Evolutionary conservation across 179 eudicot genomes (phyloP).

Genomic region (Silene vulgaris): DNA sequence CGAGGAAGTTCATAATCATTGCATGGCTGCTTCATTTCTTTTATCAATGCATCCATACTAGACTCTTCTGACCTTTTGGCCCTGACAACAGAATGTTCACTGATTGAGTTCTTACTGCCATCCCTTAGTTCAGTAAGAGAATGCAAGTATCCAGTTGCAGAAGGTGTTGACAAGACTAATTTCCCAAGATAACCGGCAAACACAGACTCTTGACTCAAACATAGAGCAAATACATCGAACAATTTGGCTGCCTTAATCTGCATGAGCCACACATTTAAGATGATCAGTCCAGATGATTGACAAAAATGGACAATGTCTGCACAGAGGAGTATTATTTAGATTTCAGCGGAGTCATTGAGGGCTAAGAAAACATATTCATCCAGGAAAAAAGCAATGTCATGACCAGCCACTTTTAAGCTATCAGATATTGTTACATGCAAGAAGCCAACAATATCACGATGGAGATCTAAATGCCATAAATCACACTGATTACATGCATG

Average conservation of each 20-base stretch:
- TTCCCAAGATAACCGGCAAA: slow-evolving; percentile 80
- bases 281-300: slow-evolving; percentile 9
- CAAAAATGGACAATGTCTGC: not conserved
- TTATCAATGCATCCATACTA: slow-evolving; percentile 24
- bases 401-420: not conserved
- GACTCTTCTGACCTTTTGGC: slow-evolving; percentile 34
- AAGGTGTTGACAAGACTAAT: slow-evolving; percentile 44
- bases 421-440: not conserved
- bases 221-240: slow-evolving; percentile 68
- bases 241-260: slow-evolving; percentile 72
- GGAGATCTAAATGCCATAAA: not conserved
- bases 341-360: not conserved
- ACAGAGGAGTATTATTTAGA: not conserved
- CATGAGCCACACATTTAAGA: slow-evolving; percentile 23
- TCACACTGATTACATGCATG: too few species aligned
- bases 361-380: not conserved
- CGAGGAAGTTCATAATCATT: slow-evolving; percentile 62
- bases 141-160: slow-evolving; percentile 69
- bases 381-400: not conserved
- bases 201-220: slow-evolving; percentile 82
- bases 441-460: slow-evolving; percentile 2
- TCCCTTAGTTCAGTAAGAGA: slow-evolving; percentile 72
- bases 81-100: slow-evolving; percentile 24
- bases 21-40: slow-evolving; percentile 27
- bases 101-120: slow-evolving; percentile 23